Evolutionary conservation across 2,329 filamentous ascomycete species (phyloP), one percentile per base, ranked within the genome.

Genomic region (Alternaria brassicae): DNA sequence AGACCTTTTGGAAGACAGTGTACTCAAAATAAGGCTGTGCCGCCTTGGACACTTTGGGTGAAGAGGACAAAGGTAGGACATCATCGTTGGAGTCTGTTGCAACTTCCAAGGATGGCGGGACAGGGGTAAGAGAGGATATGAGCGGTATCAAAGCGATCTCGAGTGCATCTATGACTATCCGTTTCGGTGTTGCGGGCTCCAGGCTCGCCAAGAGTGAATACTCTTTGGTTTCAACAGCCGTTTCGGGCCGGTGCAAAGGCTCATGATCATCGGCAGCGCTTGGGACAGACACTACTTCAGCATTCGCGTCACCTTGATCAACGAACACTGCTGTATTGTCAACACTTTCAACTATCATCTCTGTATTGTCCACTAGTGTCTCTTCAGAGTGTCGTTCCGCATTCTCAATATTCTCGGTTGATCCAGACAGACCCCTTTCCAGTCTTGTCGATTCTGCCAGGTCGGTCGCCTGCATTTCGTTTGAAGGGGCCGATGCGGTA

Each of bases 21-120:
- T 72, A 74, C 23, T 73, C 67, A 17, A 72, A 72, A 42, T 69
- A 73, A 4, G 67, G 53, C n/a, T 69, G 61, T 25, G 65, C 60
- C 25, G 51, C 47, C 17, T 41, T 17, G 23, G 45, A 40, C 21
- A 39, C 13, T 4, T 27, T 12, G 6, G 28, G 10, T 19, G n/a
- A 36, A 13, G 17, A 28, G 40, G 54, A 25, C 6, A 50, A 40
- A 23, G 10, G 5, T 7, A 49, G 23, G 25, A 32, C 9, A 9
- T 34, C 13, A 1, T 13, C 28, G 37, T 21, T 47, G 9, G 25
- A 21, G 6, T 19, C n/a, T 6, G 23, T 21, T 42, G 6, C 21
- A 7, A 13, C 6, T n/a, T 21, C 27, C 10, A 17, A 21, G 17
- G 52, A 21, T 15, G 37, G 9, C 5, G 21, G 9, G 3, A n/a